A percentile compares a stretch with the other conserved stretches of the same genome.
phyloP scores from a whole-genome alignment of 2,329 filamentous ascomycete genomes.

The Bipolaris sorokiniana region DNA sequence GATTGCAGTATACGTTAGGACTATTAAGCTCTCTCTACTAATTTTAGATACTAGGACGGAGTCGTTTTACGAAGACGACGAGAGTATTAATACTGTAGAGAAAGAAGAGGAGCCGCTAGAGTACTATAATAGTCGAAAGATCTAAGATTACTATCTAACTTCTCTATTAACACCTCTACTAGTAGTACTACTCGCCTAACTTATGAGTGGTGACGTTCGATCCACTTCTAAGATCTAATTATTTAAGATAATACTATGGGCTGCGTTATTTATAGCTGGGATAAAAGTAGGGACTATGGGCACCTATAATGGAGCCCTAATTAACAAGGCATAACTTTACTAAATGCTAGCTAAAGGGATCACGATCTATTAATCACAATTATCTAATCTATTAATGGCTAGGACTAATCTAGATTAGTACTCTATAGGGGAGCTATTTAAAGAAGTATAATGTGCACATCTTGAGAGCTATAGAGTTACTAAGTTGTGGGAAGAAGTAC shows the following conservation, averaged over 20 bases:
- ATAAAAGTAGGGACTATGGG: not conserved
- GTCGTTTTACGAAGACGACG: not conserved
- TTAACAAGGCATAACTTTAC: not conserved
- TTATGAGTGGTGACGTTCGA: not conserved
- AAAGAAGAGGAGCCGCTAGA: not conserved
- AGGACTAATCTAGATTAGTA: too few relatives aligned
- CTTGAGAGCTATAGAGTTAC: too few relatives aligned
- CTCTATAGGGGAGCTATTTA: too few relatives aligned
- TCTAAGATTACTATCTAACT: not conserved
- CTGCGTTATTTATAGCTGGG: not conserved
- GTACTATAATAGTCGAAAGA: not conserved
- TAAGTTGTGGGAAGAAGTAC: too few relatives aligned
- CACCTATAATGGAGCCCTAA: not conserved
- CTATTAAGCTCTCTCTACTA: not conserved
- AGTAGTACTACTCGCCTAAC: not conserved
- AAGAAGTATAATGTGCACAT: too few relatives aligned
- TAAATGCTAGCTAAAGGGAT: not conserved
- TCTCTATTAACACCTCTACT: not conserved
- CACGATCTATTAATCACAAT: not conserved
- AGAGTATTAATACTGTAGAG: not conserved
- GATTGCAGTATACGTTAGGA: not conserved
- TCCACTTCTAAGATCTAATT: not conserved
- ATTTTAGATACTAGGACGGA: not conserved
- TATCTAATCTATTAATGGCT: too few relatives aligned
- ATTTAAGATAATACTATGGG: not conserved